These are phyloP conservation scores for Candida arabinofermentans DNA, from an alignment of 805 yeast genomes.

Conservation along the genomic window DNA sequence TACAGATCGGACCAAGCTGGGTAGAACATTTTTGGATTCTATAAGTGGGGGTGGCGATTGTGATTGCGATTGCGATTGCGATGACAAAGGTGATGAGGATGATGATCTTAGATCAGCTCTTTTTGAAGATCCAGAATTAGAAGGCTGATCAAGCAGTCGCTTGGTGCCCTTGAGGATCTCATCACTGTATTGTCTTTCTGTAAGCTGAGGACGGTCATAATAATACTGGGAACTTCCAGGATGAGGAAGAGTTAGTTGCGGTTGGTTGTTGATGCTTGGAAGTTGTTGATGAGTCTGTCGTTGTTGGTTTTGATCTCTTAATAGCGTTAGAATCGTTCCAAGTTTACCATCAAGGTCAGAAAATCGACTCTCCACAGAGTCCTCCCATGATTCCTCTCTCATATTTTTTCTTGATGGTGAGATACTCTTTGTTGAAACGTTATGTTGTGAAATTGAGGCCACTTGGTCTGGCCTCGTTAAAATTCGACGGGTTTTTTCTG, in stretches of 20 bases:
- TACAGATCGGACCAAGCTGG: too few species aligned
- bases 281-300: constrained; percentile 1
- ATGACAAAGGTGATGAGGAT: too few species aligned
- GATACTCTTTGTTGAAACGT: background rate
- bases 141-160: background rate
- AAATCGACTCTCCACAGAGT: constrained; percentile 35
- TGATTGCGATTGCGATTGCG: background rate
- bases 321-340: constrained; percentile 33
- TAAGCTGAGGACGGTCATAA: background rate
- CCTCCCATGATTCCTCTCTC: constrained; percentile 27
- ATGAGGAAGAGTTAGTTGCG: background rate
- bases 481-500: too few species aligned
- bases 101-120: background rate
- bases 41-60: background rate
- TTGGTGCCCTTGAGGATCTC: background rate
- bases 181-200: background rate
- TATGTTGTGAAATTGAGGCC: background rate
- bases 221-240: background rate
- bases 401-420: background rate
- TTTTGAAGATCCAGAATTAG: too few species aligned
- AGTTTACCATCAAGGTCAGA: constrained; percentile 37
- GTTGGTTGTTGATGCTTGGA: background rate
- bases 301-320: constrained; percentile 26
- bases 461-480: too few species aligned
- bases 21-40: too few species aligned